Percentiles rank a stretch among this genome's conserved stretches.
Evolutionary conservation across 1,284 basidiomycete species (phyloP).

Genomic region (Pseudozyma tsukubaensis): DNA sequence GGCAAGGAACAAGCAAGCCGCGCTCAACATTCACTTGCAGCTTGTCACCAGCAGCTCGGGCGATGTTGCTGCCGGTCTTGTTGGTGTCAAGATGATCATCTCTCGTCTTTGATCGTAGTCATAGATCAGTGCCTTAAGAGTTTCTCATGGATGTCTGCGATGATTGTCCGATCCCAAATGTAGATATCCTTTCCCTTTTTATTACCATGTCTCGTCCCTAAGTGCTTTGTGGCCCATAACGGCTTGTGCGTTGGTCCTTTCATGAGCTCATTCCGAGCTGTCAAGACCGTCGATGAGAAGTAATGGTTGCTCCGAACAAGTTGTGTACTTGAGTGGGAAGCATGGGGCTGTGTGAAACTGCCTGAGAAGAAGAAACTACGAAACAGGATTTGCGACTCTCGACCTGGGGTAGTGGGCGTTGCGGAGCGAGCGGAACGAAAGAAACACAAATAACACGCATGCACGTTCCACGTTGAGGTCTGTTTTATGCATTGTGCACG

Average conservation of each 20-base stretch:
- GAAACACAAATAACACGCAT: neutral
- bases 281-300: too few species aligned
- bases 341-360: too few species aligned
- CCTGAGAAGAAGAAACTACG: neutral
- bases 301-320: too few species aligned
- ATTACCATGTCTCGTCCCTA: too few species aligned
- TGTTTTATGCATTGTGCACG: neutral
- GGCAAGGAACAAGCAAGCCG: slow-evolving; percentile 62
- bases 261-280: too few species aligned
- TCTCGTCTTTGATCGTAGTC: slow-evolving; percentile 37
- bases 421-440: too few species aligned
- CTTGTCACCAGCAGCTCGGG: slow-evolving; percentile 62
- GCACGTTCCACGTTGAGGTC: slow-evolving; percentile 24
- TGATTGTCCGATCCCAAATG: slow-evolving; percentile 5
- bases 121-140: neutral
- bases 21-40: slow-evolving; percentile 62
- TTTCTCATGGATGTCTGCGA: neutral
- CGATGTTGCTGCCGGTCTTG: slow-evolving; percentile 59
- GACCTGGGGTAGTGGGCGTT: neutral
- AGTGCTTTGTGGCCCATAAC: too few species aligned
- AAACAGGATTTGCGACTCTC: neutral
- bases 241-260: too few species aligned
- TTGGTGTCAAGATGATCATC: slow-evolving; percentile 66
- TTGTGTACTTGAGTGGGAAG: too few species aligned
- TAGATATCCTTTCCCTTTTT: slow-evolving; percentile 17